These are phyloP conservation scores for Globisporangium radiosum DNA, from an alignment of 352 stramenopile species.

Conservation along the genomic window DNA sequence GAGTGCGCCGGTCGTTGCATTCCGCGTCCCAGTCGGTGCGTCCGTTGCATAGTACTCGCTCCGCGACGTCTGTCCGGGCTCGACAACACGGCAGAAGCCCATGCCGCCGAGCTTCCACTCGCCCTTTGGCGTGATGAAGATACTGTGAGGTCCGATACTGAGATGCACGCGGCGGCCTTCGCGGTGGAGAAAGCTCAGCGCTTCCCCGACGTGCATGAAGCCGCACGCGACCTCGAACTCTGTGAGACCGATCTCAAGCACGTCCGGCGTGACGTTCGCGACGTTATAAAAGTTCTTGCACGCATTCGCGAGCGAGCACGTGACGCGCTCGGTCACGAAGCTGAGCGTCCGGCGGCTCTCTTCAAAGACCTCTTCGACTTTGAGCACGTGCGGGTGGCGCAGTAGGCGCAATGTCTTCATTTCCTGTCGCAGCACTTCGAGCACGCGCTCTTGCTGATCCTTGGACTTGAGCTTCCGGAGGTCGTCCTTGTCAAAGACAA, in stretches of 20 bases:
- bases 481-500: conserved; percentile 86
- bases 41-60: conserved; percentile 80
- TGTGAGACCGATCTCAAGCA: conserved; percentile 82
- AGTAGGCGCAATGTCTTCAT: conserved; percentile 85
- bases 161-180: conserved; percentile 85
- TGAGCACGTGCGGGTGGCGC: conserved; percentile 85
- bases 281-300: conserved; percentile 88
- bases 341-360: conserved; percentile 78
- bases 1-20: conserved; percentile 38
- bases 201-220: conserved; percentile 85
- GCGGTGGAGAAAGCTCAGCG: conserved; percentile 88
- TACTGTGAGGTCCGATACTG: conserved; percentile 77
- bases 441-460: conserved; percentile 77
- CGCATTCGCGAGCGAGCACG: conserved; percentile 86
- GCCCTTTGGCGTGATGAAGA: conserved; percentile 89
- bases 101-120: conserved; percentile 90
- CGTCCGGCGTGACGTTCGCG: conserved; percentile 77
- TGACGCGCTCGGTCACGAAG: conserved; percentile 88
- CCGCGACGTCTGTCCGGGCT: conserved; percentile 72
- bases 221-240: conserved; percentile 86
- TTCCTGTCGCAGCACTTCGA: conserved; percentile 84
- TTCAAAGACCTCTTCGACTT: conserved; percentile 88
- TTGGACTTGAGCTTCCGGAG: conserved; percentile 81
- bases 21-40: conserved; percentile 39
- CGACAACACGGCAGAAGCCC: conserved; percentile 82